These are phyloP conservation scores for Myxozyma kluyveri DNA, from an alignment of 805 yeast genomes.

Conservation along the genomic window DNA sequence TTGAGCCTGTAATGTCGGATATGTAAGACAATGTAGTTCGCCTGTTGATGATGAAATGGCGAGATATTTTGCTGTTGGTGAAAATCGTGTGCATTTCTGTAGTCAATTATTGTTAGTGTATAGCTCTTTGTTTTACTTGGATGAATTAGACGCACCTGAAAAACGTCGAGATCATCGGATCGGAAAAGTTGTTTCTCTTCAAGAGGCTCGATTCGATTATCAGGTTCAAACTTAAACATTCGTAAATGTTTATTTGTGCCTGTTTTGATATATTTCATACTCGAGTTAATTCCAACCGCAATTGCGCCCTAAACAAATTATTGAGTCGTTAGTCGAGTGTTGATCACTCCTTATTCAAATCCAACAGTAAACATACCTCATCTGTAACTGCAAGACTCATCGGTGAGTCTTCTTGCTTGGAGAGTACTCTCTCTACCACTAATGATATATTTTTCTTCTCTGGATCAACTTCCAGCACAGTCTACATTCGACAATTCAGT, in stretches of 20 bases:
- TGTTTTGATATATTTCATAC: conserved; percentile 53
- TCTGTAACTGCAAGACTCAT: conserved; percentile 65
- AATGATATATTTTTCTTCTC: conserved; percentile 38
- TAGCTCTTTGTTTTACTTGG: background rate
- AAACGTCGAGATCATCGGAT: conserved; percentile 51
- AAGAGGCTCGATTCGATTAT: conserved; percentile 48
- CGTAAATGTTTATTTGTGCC: conserved; percentile 70
- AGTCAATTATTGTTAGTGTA: background rate
- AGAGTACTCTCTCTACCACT: conserved; percentile 8
- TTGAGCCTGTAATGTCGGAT: conserved; percentile 47
- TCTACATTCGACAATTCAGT: conserved; percentile 29
- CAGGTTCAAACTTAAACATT: conserved; percentile 44
- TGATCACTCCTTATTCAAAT: background rate
- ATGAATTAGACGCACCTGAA: conserved; percentile 42
- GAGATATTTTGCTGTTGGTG: conserved; percentile 60
- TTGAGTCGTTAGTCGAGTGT: background rate
- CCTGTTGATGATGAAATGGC: conserved; percentile 65
- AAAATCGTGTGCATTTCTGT: conserved; percentile 55
- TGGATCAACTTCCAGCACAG: conserved; percentile 60
- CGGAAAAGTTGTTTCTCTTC: conserved; percentile 49
- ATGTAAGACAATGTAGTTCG: conserved; percentile 58
- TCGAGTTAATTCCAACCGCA: conserved; percentile 67
- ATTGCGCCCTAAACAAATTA: conserved; percentile 44
- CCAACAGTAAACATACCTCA: conserved; percentile 27
- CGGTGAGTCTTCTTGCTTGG: conserved; percentile 74